Conservation (phyloP, 768 basidiomycete genomes). For the Psilocybe sp. region DNA sequence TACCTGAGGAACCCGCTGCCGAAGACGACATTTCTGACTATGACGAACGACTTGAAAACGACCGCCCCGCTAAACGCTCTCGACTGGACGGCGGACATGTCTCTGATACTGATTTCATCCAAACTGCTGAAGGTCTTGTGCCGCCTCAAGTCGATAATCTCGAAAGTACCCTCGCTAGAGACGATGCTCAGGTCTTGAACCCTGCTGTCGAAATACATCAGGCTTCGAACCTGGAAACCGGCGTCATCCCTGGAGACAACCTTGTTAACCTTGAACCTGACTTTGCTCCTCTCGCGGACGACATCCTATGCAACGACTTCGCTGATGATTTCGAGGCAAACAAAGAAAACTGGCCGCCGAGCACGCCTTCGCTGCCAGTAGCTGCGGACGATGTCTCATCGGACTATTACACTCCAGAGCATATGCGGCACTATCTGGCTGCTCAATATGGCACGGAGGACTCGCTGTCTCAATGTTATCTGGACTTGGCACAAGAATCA, state of each 20-base stretch:
- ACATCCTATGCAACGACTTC: too few relatives aligned
- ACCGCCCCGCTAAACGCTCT: conserved; percentile 12
- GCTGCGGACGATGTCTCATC: too few relatives aligned
- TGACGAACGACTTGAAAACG: not conserved
- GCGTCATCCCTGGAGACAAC: too few relatives aligned
- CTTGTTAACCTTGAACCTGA: not conserved
- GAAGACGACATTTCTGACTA: not conserved
- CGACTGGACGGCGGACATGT: conserved; percentile 1
- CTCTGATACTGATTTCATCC: not conserved
- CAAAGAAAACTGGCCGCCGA: too few relatives aligned
- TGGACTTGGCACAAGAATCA: too few relatives aligned
- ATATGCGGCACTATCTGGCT: too few relatives aligned
- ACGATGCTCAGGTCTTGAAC: too few relatives aligned
- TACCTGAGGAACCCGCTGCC: not conserved
- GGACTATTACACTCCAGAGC: too few relatives aligned
- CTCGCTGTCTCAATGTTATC: too few relatives aligned
- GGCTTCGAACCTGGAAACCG: not conserved
- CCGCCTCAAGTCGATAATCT: not conserved
- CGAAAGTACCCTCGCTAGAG: not conserved
- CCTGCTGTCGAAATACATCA: not conserved
- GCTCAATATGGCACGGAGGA: too few relatives aligned
- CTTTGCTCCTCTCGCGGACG: not conserved
- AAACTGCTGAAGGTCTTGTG: not conserved
- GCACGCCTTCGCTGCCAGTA: too few relatives aligned
- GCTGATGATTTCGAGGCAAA: too few relatives aligned